Percentiles rank a stretch among this genome's conserved stretches.
Conservation (phyloP, 345 rosid species). For the Nasturtium officinale region DNA sequence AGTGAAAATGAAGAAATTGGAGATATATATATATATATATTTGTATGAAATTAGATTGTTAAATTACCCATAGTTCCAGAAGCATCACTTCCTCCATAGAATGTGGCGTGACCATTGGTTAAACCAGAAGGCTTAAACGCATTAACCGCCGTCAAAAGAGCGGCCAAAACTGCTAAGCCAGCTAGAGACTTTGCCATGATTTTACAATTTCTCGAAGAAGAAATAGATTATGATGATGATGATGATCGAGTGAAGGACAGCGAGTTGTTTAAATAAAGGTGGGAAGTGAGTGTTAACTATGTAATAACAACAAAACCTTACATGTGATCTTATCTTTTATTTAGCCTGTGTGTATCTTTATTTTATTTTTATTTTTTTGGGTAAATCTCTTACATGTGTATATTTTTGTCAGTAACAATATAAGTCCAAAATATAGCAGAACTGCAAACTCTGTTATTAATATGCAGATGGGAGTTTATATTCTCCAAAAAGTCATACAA, state of each 20-base stretch:
- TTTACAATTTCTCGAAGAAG: background rate
- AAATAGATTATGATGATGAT: conserved; percentile 15
- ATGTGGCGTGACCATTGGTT: conserved; percentile 73
- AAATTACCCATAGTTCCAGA: conserved; percentile 80
- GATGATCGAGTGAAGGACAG: conserved; percentile 30
- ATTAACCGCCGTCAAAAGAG: conserved; percentile 37
- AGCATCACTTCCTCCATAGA: conserved; percentile 84
- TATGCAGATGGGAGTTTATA: conserved; percentile 13
- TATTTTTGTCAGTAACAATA: conserved; percentile 29
- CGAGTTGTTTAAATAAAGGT: conserved; percentile 44
- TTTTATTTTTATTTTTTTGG: background rate
- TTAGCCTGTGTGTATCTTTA: conserved; percentile 36
- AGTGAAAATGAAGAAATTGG: background rate
- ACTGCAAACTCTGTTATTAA: conserved; percentile 33
- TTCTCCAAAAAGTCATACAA: conserved; percentile 17
- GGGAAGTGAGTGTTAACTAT: conserved; percentile 31
- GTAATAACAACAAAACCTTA: conserved; percentile 42
- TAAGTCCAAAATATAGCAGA: conserved; percentile 35
- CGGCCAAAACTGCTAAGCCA: conserved; percentile 45
- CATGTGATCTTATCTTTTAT: conserved; percentile 43
- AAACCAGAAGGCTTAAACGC: conserved; percentile 61
- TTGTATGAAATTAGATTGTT: background rate
- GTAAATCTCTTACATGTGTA: conserved; percentile 31
- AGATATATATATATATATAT: background rate
- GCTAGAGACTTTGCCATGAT: conserved; percentile 39